Base-by-base conservation (phyloP, 75 land plant species). In the Picea sitchensis region DNA sequence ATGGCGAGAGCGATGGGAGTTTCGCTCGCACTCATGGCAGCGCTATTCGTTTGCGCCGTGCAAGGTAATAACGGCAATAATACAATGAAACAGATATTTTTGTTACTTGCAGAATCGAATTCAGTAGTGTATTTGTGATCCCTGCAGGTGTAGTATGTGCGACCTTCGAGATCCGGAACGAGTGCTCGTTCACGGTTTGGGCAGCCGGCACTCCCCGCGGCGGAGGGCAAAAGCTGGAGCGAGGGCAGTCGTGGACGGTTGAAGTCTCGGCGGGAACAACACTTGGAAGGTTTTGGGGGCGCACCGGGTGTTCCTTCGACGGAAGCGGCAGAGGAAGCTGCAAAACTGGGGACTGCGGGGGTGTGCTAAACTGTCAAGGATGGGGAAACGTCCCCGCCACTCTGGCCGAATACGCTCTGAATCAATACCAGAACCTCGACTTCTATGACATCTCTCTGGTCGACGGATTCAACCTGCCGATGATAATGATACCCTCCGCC, bases 401-500 rank as follows among this genome's bases (percentile, higher is more conserved):
- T 17, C 58, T 86, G 80, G 86, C 83, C 26, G 88, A 86, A 65
- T 84, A 84, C 76, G 79, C 78, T 2, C 77, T 86, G n/a, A 64
- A 72, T 41, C 20, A 41, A 15, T 65, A 77, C 20, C 61, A 69
- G 14, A 68, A 57, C 20, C 78, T 77, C 3, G 88, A 86, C 59
- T 86, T 83, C 82, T 86, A 84, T 32, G 86, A 86, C 65, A 82
- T 86, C 36, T 80, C 82, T 57, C 78, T 86, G 17, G 88, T 86
- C 11, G 88, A 86, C 9, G 88, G 88, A 14, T 84, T 84, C 83
- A 87, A 87, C 75, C n/a, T 84, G 21, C 81, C 80, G 11, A 31
- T 87, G 61, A 18, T 54, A 32, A 69, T 87, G 36, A 60, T 38
- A 18, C 87, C 85, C 14, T 58, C 75, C 20, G 57, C 54, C 12